Percentiles rank a stretch among this genome's conserved stretches.
Evolutionary conservation across 2,329 filamentous ascomycete genomes (phyloP).

Genomic region (Colletotrichum sp.): DNA sequence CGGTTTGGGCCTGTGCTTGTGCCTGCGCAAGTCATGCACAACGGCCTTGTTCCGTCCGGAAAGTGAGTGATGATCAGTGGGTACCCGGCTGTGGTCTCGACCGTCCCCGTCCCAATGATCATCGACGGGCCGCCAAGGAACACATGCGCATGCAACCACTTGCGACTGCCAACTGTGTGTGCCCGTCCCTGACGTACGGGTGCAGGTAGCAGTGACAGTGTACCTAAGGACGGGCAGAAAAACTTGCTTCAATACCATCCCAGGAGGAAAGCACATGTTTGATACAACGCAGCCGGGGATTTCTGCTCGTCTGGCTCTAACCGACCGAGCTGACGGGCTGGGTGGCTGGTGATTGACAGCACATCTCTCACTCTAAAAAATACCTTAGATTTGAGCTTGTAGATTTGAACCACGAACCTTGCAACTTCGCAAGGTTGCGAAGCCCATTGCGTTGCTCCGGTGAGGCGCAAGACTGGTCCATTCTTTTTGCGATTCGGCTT

Average conservation of each 20-base stretch:
- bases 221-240: neutral
- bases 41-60: neutral
- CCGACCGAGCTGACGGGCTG: neutral
- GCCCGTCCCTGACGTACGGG: neutral
- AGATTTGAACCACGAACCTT: neutral
- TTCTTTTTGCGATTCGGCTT: neutral
- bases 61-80: conserved; percentile 12
- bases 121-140: conserved; percentile 14
- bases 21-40: neutral
- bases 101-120: conserved; percentile 8
- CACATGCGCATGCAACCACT: conserved; percentile 5
- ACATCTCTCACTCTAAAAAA: conserved; percentile 11
- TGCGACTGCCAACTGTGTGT: neutral
- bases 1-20: neutral
- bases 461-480: neutral
- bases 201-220: neutral
- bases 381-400: conserved; percentile 15
- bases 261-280: neutral
- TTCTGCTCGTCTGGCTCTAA: neutral
- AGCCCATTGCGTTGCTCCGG: neutral
- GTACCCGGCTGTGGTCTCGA: conserved; percentile 2
- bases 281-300: neutral
- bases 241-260: neutral
- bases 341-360: conserved; percentile 6
- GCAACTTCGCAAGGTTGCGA: neutral